Percentiles rank a stretch among this genome's conserved stretches.
These are phyloP conservation scores for Gynochthodes officinalis DNA, from an alignment of 257 asterid genomes.

Conservation along the genomic window DNA sequence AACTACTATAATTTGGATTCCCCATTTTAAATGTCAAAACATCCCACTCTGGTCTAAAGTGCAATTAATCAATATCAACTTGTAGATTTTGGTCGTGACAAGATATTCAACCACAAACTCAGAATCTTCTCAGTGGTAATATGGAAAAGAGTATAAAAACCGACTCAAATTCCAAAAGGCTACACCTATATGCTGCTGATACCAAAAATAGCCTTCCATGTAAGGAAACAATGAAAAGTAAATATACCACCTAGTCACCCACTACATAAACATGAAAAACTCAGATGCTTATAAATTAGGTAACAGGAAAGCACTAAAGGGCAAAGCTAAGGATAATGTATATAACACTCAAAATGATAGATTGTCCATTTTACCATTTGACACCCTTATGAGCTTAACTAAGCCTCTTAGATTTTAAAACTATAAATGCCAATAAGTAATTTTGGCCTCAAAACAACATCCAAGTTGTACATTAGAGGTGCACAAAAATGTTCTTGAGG, in stretches of 20 bases:
- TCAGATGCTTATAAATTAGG: background rate
- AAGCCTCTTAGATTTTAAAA: background rate
- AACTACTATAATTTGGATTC: no score
- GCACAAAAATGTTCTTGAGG: background rate
- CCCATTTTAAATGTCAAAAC: background rate
- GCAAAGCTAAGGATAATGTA: background rate
- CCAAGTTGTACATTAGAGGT: background rate
- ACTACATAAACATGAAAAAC: background rate
- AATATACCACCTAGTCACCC: background rate
- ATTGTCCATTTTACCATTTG: background rate
- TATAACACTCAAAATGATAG: background rate
- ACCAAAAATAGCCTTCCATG: background rate
- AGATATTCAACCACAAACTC: background rate
- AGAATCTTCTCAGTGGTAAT: background rate
- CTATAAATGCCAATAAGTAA: background rate
- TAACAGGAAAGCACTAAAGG: background rate
- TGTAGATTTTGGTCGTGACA: background rate
- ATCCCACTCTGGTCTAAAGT: background rate
- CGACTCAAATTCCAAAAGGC: background rate
- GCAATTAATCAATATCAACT: background rate
- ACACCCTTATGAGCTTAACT: background rate
- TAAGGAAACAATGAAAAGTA: background rate
- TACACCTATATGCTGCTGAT: background rate
- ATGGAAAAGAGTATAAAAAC: background rate
- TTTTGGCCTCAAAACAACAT: background rate